Percentiles rank a stretch among this genome's conserved stretches.
These are phyloP conservation scores for Eudorina sp. DNA, from an alignment of 139 green algal genomes.

Conservation along the genomic window DNA sequence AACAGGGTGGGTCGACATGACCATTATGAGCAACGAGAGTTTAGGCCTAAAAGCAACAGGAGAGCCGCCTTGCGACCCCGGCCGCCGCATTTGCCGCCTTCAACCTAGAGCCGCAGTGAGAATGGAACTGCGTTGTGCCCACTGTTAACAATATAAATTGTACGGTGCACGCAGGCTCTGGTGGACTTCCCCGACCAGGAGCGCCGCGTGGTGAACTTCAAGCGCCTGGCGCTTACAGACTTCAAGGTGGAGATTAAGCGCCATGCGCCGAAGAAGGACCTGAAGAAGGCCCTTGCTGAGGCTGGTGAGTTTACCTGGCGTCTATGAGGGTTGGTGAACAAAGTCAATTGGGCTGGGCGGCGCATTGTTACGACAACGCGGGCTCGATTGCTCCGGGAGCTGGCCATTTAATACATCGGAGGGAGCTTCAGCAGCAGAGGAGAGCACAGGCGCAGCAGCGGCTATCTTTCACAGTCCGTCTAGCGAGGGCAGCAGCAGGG, in stretches of 20 bases:
- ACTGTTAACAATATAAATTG: not conserved
- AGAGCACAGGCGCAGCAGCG: too few relatives aligned
- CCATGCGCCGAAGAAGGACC: conserved; percentile 90
- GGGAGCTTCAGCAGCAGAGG: too few relatives aligned
- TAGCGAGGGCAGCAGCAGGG: too few relatives aligned
- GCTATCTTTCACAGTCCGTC: too few relatives aligned
- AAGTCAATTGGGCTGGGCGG: not conserved
- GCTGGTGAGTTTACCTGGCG: conserved; percentile 66
- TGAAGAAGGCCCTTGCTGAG: conserved; percentile 82
- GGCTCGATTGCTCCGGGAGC: too few relatives aligned
- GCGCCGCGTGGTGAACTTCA: conserved; percentile 88
- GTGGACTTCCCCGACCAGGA: conserved; percentile 88
- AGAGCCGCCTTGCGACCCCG: not conserved
- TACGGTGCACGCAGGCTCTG: conserved; percentile 80
- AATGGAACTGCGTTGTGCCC: not conserved
- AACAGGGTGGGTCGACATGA: conserved; percentile 85
- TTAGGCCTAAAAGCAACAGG: not conserved
- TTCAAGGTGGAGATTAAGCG: conserved; percentile 93
- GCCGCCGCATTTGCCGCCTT: conserved; percentile 43
- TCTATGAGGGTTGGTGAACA: not conserved
- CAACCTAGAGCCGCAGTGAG: not conserved
- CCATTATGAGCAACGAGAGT: not conserved
- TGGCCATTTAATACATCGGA: too few relatives aligned
- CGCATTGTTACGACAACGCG: too few relatives aligned
- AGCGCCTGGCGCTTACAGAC: conserved; percentile 95